Evolutionary conservation across 1,139 yeast species (phyloP), one percentile per base, ranked within the genome.

Genomic region (Zhuliangozyma parablackwelliae): DNA sequence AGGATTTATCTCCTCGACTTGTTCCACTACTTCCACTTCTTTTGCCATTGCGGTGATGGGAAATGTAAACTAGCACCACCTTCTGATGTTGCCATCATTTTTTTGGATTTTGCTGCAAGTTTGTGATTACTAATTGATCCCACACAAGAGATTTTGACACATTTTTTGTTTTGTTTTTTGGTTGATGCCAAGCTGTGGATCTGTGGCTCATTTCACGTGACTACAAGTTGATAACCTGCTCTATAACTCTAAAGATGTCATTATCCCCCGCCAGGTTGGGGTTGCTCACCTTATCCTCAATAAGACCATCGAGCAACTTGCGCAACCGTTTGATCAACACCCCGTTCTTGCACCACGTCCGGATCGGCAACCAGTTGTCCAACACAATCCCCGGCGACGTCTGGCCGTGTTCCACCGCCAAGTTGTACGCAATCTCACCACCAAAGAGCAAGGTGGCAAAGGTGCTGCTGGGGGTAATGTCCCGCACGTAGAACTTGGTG

Each of bases 331-430:
- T 85, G 29, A 89, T 73, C 36, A 90, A 64, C 5, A 92, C 95
- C 1, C 94, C 97, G 52, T 90, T 88, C 49, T 94, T 84, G 46
- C 96, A 86, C 97, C 97, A 89, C 3, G 96, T 86, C 46, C 86
- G 69, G 27, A 92, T 67, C 7, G 95, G 89, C 26, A 85, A 60
- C 96, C 96, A 85, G 34, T 74, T 71, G 51, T 85, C 95, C 40
- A 89, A 54, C 23, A 82, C 72, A 39, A 82, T 69, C 34, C 89
- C 88, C 0, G 86, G 83, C 0, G 82, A 75, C 9, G 72, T 63
- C 26, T 53, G 56, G 4, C 65, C 65, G 1, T 66, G 62, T 2
- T 67, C 41, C 32, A 61, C 52, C 5, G 59, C 51, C 29, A 87
- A 60, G 49, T 90, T 96, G 49, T 87, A 89, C 23, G 72, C 61